Evolutionary conservation across 2,329 filamentous ascomycete species (phyloP), one percentile per base, ranked within the genome.

Genomic region (Colletotrichum acutatum): DNA sequence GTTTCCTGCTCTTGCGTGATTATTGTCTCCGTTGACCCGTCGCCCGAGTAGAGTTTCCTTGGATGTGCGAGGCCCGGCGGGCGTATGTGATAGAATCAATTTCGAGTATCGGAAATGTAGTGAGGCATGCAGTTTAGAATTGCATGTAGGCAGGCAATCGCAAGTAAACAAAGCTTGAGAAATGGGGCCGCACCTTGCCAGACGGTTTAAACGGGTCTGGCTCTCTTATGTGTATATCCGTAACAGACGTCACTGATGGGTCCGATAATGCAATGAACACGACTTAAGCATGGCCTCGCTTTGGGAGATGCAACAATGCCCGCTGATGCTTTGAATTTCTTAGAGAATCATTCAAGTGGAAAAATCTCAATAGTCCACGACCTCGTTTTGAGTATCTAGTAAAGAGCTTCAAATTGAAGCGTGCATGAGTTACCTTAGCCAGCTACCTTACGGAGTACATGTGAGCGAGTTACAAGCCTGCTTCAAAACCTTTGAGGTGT

Each of bases 91-190:
- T 32, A 26, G n/a, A 8, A 12, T n/a, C 30, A 14, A 63, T 63
- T 30, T n/a, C 28, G 8, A n/a, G 19, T 11, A 4, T 49, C 8
- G 53, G 11, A 6, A 56, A 14, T 16, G 53, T 56, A 28, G 37
- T 19, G 37, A 42, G 6, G 37, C 37, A 22, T 19, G 49, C 7
- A 16, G 19, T 12, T 26, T 16, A 54, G 26, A 52, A 46, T 32
- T 42, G 19, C 14, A 30, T 68, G 22, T 34, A 30, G 56, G 46
- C 46, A 54, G 37, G 37, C 37, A 8, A 42, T 14, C 34, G n/a
- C 14, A 68, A 62, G 57, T 68, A 57, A 68, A 63, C 59, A 64
- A 64, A 65, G 32, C 49, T 56, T 28, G 49, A 49, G 63, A 61
- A 57, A 16, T 53, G 59, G n/a, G 30, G 19, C 46, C 3, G 30